Percentiles rank a stretch among this genome's conserved stretches.
These are phyloP conservation scores for Sanguinoderma infundibulare DNA, from an alignment of 1,284 basidiomycete species.

Conservation along the genomic window DNA sequence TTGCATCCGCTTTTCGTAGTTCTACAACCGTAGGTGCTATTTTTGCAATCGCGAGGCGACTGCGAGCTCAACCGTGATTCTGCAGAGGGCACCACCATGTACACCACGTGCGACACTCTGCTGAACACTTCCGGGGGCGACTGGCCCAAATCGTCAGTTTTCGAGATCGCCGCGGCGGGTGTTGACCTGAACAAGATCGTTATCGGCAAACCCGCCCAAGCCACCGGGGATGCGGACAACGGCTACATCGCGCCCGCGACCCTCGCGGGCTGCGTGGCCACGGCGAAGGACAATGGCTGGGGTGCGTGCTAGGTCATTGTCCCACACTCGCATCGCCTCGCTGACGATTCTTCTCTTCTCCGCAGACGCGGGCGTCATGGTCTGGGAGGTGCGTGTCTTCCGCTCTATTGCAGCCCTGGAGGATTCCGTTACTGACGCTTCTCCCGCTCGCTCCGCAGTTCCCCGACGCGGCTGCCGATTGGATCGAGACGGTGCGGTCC, in stretches of 20 bases:
- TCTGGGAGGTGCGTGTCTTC: constrained; percentile 33
- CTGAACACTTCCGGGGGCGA: constrained; percentile 54
- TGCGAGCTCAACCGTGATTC: background rate
- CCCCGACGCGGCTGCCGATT: constrained; percentile 49
- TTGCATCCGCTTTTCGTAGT: constrained; percentile 39
- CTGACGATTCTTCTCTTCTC: background rate
- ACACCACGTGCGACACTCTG: constrained; percentile 59
- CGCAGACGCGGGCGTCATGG: constrained; percentile 54
- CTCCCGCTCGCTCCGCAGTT: constrained; percentile 33
- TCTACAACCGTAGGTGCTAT: constrained; percentile 61
- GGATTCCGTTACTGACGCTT: constrained; percentile 2
- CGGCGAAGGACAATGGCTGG: constrained; percentile 63
- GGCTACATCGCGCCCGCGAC: constrained; percentile 59
- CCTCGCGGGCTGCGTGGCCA: constrained; percentile 56
- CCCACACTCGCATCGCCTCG: background rate
- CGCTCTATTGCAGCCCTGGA: background rate
- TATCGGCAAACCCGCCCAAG: constrained; percentile 65
- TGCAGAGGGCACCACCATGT: constrained; percentile 58
- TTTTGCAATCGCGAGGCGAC: background rate
- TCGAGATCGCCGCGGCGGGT: constrained; percentile 64
- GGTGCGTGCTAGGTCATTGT: constrained; percentile 39
- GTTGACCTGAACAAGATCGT: constrained; percentile 54
- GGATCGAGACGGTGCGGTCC: constrained; percentile 52
- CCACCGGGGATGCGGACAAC: constrained; percentile 53
- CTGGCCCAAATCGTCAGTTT: constrained; percentile 57